Evolutionary conservation across 1,284 basidiomycete genomes (phyloP), one percentile per base, ranked within the genome.

Genomic region (Thelephora terrestris): DNA sequence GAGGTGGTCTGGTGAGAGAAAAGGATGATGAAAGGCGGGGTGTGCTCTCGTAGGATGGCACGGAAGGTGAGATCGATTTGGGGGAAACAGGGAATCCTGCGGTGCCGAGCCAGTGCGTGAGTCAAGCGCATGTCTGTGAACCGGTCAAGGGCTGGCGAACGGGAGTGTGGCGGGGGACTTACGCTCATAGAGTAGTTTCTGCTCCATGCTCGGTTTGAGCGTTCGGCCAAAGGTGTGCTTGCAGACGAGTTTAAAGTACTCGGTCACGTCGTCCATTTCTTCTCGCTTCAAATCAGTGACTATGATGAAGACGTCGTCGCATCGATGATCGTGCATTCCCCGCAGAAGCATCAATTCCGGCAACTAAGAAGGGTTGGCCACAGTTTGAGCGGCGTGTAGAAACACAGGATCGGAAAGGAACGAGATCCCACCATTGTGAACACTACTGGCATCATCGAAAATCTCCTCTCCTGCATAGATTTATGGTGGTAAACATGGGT

Each of bases 1-100:
- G 83, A 85, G 16, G 79, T 81, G 32, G 81, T 79, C 59, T 85
- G 82, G 57, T 82, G 81, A 16, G 82, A 85, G 63, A 85, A 85
- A 53, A 85, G 71, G 46, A 85, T 72, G 55, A 85, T 69, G 62
- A 85, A 85, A 25, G 78, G 82, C 1, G 82, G 82, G 44, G 70
- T 73, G 58, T 83, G 84, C 62, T 85, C 82, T 62, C 78, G 71
- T 2, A 85, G 66, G 55, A 85, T 78, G 18, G 82, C 81, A 42
- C 82, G 80, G 46, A 85, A 70, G 17, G 77, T 76, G 52, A 85
- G 73, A 63, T 85, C 82, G 61, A 85, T 81, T 62, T 85, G 82
- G 4, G 82, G 83, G 61, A 85, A 84, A 61, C 82, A 85, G 0
- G 82, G 82, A 5, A 75, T 79, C 14, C 82, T 75, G 39, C 75